Evolutionary conservation across 345 rosid species (phyloP), one percentile per base, ranked within the genome.

Genomic region (Moricandia moricandioides): DNA sequence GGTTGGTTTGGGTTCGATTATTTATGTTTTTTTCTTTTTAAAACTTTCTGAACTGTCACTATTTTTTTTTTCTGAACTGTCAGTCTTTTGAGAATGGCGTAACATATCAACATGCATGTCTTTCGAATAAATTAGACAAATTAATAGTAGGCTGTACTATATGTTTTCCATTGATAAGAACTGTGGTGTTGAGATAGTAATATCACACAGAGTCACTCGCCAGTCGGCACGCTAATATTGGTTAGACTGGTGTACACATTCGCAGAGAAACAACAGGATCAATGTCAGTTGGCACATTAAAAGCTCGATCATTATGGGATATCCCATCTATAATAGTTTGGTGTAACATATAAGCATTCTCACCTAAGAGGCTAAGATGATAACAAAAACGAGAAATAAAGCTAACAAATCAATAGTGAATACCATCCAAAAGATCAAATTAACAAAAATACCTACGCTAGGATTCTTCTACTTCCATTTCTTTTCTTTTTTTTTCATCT

Each of bases 1-100:
- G 10, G 47, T 29, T 75, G 74, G 27, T 69, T 54, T 70, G 43
- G 63, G 40, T 60, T 39, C 71, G 27, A 29, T 13, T 29, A 37
- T 69, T 3, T 52, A 1, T 69, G 10, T 18, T 29, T 16, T 2
- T 61, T 52, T 34, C 1, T 54, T 13, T 24, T 29, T 2, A 29
- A 27, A 27, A 29, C 31, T 29, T 29, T 29, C 31, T 29, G 31
- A 29, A 29, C 5, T 47, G 11, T 35, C 11, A 1, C 11, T n/a
- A 1, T 33, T 35, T 6, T 33, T 33, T 6, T 33, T n/a, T 7
- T 30, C 0, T 57, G 27, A 43, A 14, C 54, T 0, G 54, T 27
- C 27, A 17, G 30, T 18, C 73, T 31, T n/a, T 62, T 63, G 17
- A 17, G 21, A 52, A 27, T 54, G 65, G 30, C 35, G 63, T 39